A percentile compares a stretch with the other conserved stretches of the same genome.
phyloP scores from a whole-genome alignment of 768 basidiomycete species.

The Mycena floridula region DNA sequence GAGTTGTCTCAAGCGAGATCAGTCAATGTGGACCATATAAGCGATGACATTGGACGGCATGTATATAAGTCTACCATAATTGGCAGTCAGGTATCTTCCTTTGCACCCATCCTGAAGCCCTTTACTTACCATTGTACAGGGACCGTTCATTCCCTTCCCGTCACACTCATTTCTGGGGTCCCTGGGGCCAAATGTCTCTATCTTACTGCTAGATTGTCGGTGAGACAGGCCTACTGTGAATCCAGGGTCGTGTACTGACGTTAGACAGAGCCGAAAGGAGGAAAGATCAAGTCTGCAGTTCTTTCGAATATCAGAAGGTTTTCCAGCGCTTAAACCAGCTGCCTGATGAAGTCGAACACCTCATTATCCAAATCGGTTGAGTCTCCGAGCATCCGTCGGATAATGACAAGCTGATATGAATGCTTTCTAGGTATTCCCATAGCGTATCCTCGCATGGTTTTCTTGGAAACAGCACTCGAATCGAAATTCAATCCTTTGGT shows the following conservation, averaged over 20 bases:
- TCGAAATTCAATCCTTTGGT: constrained; percentile 83
- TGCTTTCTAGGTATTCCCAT: constrained; percentile 57
- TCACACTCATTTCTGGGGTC: constrained; percentile 81
- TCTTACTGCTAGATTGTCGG: constrained; percentile 83
- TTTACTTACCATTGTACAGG: too few relatives aligned
- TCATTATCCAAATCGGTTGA: constrained; percentile 75
- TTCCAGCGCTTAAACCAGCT: constrained; percentile 58
- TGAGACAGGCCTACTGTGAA: constrained; percentile 27
- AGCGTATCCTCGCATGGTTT: constrained; percentile 92
- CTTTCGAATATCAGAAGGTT: constrained; percentile 62
- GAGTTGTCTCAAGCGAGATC: background rate
- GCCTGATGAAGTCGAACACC: constrained; percentile 68
- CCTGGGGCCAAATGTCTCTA: constrained; percentile 69
- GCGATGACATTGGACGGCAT: constrained; percentile 56
- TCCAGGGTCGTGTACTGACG: constrained; percentile 6
- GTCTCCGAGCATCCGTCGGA: constrained; percentile 1
- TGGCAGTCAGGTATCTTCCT: too few relatives aligned
- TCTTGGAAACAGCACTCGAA: constrained; percentile 73
- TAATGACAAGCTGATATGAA: background rate
- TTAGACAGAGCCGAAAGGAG: constrained; percentile 72
- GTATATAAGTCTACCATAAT: constrained; percentile 67
- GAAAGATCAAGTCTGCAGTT: constrained; percentile 76
- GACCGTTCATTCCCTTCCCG: constrained; percentile 73
- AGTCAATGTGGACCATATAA: constrained; percentile 72
- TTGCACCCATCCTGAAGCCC: too few relatives aligned